These are phyloP conservation scores for Penstemon barbatus DNA, from an alignment of 257 asterid species.

Conservation along the genomic window DNA sequence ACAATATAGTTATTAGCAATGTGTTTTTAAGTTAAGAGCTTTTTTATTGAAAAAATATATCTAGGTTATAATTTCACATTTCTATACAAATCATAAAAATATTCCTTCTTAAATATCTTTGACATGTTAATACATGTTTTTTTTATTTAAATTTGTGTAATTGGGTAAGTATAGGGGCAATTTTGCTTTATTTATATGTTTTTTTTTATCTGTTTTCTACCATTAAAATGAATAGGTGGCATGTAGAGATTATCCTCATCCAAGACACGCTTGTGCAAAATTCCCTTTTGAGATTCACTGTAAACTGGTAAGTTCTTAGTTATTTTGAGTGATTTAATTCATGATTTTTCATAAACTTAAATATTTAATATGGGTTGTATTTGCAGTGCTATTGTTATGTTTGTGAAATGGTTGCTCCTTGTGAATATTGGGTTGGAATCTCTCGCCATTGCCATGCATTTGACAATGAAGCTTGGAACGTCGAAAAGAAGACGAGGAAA, in stretches of 20 bases:
- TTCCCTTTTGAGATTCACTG: constrained; percentile 40
- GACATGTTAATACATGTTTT: too few relatives aligned
- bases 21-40: too few relatives aligned
- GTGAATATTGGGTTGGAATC: constrained; percentile 8
- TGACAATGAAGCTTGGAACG: not conserved
- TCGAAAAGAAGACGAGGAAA: too few relatives aligned
- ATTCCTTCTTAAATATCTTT: too few relatives aligned
- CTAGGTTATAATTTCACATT: too few relatives aligned
- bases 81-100: too few relatives aligned
- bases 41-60: too few relatives aligned
- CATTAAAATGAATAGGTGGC: constrained; percentile 41
- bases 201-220: too few relatives aligned
- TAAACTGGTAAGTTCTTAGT: not conserved
- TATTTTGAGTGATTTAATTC: not conserved
- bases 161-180: too few relatives aligned
- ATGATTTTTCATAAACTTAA: not conserved
- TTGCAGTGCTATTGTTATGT: constrained; percentile 1
- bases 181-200: too few relatives aligned
- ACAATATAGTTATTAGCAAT: too few relatives aligned
- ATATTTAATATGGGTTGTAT: not conserved
- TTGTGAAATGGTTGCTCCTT: constrained; percentile 17
- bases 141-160: too few relatives aligned
- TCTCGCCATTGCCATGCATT: constrained; percentile 24
- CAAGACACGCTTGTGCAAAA: constrained; percentile 46
- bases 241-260: constrained; percentile 60